Evolutionary conservation across 2,329 filamentous ascomycete genomes (phyloP).

Genomic region (Pseudogymnoascus sp.): DNA sequence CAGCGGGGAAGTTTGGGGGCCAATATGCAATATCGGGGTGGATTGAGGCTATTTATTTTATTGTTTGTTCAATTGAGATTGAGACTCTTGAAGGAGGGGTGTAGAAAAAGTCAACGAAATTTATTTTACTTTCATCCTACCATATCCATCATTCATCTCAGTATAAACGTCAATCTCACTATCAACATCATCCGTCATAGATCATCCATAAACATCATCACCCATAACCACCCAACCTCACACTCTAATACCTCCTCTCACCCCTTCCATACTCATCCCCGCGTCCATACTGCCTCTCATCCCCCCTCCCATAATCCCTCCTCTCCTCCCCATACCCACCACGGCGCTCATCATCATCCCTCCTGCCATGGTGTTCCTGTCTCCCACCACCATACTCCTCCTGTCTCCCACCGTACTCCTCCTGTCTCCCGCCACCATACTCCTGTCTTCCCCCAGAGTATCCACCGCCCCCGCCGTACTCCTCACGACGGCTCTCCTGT

Average conservation of each 20-base stretch:
- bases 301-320: not conserved
- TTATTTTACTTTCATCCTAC: not conserved
- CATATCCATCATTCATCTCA: not conserved
- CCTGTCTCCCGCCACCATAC: conserved; percentile 2
- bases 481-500: conserved; percentile 11
- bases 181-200: not conserved
- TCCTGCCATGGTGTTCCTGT: conserved; percentile 8
- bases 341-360: not conserved
- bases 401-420: not conserved
- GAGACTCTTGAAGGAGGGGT: not conserved
- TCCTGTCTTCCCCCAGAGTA: not conserved
- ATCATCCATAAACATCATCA: not conserved
- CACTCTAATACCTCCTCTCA: not conserved
- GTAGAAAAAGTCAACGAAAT: not conserved
- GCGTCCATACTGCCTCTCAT: not conserved
- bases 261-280: not conserved
- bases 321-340: not conserved
- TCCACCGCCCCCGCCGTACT: conserved; percentile 14
- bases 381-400: not conserved
- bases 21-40: too few species aligned
- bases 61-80: too few species aligned
- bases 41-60: too few species aligned
- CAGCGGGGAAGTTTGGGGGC: too few species aligned
- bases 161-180: not conserved
- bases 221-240: not conserved